Percentiles rank a stretch among this genome's conserved stretches.
Evolutionary conservation across 495 filamentous ascomycete genomes (phyloP).

Genomic region (Aspergillus cristatus): DNA sequence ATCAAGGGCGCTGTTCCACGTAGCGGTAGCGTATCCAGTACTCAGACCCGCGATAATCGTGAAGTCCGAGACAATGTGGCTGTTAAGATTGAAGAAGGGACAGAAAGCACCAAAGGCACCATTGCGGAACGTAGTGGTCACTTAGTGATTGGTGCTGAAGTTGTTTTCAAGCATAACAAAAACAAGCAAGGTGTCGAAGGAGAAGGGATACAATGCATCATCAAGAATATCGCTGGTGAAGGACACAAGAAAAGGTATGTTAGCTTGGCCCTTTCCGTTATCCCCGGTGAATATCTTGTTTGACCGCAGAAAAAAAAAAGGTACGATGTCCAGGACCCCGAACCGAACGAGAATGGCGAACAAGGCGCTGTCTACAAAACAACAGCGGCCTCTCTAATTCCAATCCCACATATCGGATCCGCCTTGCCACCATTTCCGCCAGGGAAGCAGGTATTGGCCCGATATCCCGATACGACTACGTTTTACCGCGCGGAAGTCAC

Average conservation of each 20-base stretch:
- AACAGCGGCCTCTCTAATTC: constrained; percentile 69
- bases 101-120: constrained; percentile 40
- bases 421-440: constrained; percentile 60
- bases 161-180: constrained; percentile 72
- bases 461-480: constrained; percentile 88
- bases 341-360: constrained; percentile 70
- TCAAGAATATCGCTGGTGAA: constrained; percentile 75
- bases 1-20: constrained; percentile 39
- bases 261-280: constrained; percentile 1
- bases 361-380: constrained; percentile 68
- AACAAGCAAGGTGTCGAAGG: constrained; percentile 57
- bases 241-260: constrained; percentile 67
- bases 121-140: constrained; percentile 41
- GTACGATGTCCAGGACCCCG: constrained; percentile 91
- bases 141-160: constrained; percentile 65
- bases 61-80: constrained; percentile 28
- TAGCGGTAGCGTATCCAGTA: constrained; percentile 48
- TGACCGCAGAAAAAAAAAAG: constrained; percentile 32
- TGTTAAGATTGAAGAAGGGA: constrained; percentile 49
- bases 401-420: constrained; percentile 57
- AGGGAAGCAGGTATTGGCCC: constrained; percentile 71
- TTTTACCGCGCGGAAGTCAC: constrained; percentile 97
- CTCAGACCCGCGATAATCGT: constrained; percentile 30
- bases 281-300: constrained; percentile 10
- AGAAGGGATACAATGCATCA: constrained; percentile 79